Conservation (phyloP, 768 basidiomycete species). For the Termitomyces sp. region DNA sequence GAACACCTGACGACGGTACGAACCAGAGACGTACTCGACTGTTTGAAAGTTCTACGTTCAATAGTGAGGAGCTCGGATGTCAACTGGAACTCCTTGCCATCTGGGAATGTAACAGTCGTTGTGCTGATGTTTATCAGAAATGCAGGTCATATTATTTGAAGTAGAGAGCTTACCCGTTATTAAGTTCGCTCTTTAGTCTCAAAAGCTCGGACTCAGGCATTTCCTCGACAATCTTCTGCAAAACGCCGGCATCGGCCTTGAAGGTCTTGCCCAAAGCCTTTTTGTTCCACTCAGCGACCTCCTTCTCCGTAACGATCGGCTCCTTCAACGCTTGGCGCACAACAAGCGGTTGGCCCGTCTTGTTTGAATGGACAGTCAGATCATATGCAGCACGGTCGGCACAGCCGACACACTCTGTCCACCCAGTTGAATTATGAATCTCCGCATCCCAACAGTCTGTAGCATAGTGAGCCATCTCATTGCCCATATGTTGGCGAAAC, state of each 20-base stretch:
- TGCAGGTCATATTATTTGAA: neutral
- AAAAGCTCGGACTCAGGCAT: conserved; percentile 66
- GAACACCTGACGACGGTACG: neutral
- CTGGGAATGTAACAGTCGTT: conserved; percentile 51
- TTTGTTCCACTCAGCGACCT: conserved; percentile 80
- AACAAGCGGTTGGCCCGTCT: conserved; percentile 81
- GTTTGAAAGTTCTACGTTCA: conserved; percentile 82
- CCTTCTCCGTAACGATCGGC: conserved; percentile 78
- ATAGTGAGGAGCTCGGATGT: conserved; percentile 75
- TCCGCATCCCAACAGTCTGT: conserved; percentile 99
- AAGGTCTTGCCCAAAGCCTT: conserved; percentile 87
- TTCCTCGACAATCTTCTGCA: conserved; percentile 62
- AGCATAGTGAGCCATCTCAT: conserved; percentile 99
- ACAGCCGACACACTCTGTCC: conserved; percentile 99
- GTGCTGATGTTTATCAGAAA: conserved; percentile 33
- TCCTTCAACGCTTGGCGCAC: conserved; percentile 86
- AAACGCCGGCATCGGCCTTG: conserved; percentile 71
- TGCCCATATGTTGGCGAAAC: conserved; percentile 97
- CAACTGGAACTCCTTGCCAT: conserved; percentile 67
- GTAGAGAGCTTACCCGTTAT: conserved; percentile 56
- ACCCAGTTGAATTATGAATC: conserved; percentile 84
- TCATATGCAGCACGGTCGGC: conserved; percentile 98
- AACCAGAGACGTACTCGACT: conserved; percentile 56
- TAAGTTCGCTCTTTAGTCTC: conserved; percentile 67
- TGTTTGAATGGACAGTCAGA: conserved; percentile 81